These are phyloP conservation scores for Monosporascus cannonballus DNA, from an alignment of 2,329 filamentous ascomycete genomes.

Conservation along the genomic window DNA sequence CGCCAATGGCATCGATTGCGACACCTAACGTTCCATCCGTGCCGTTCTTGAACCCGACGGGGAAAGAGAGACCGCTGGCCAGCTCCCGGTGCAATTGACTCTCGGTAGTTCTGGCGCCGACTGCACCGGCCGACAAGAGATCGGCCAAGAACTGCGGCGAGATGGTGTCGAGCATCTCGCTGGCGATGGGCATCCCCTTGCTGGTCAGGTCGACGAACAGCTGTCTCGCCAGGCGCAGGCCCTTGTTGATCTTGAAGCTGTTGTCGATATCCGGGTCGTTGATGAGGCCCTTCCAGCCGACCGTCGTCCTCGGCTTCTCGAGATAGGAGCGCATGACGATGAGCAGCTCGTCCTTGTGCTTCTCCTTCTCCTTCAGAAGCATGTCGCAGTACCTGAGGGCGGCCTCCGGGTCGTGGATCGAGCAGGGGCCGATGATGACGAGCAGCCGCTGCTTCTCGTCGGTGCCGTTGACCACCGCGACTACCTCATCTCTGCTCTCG, in stretches of 20 bases:
- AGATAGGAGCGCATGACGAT: slow-evolving; percentile 98
- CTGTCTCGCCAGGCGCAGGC: slow-evolving; percentile 76
- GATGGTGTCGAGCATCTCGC: slow-evolving; percentile 97
- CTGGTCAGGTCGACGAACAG: slow-evolving; percentile 89
- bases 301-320: slow-evolving; percentile 95
- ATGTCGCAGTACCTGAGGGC: slow-evolving; percentile 90
- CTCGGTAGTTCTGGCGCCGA: slow-evolving; percentile 95
- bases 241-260: slow-evolving; percentile 99
- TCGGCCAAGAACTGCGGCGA: slow-evolving; percentile 96
- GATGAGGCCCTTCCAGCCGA: slow-evolving; percentile 98
- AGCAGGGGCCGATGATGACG: slow-evolving; percentile 90
- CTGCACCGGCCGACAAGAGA: slow-evolving; percentile 81
- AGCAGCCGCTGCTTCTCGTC: slow-evolving; percentile 55
- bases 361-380: slow-evolving; percentile 74
- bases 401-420: slow-evolving; percentile 88
- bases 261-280: slow-evolving; percentile 99
- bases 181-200: slow-evolving; percentile 92
- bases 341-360: slow-evolving; percentile 81
- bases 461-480: slow-evolving; percentile 62
- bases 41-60: slow-evolving; percentile 98
- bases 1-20: slow-evolving; percentile 91
- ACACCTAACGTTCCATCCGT: slow-evolving; percentile 87
- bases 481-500: slow-evolving; percentile 55
- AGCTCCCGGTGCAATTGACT: slow-evolving; percentile 93
- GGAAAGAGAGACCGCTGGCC: slow-evolving; percentile 90